Evolutionary conservation across 1,284 basidiomycete species (phyloP), one percentile per base, ranked within the genome.

Genomic region (Neonothopanus nambi): DNA sequence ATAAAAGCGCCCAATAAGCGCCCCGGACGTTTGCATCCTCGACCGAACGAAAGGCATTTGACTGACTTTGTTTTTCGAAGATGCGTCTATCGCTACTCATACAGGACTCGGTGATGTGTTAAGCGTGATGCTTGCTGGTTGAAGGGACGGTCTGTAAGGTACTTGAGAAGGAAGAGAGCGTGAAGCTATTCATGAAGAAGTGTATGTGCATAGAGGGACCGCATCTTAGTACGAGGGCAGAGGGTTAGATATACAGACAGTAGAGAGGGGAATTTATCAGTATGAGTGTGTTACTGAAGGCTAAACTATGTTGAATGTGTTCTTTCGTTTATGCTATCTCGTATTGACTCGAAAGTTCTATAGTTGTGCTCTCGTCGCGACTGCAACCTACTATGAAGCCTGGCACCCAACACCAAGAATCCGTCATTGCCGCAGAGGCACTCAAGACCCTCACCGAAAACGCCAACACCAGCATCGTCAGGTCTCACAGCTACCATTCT

Each of bases 141-240:
- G 85, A 86, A 58, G 75, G 71, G 2, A 76, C 79, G 47, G 85
- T 96, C 39, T 69, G 76, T 62, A 77, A 78, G 59, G 91, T 86
- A 41, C 70, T 96, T 58, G 76, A 75, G 13, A 71, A 73, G 21
- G 80, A 83, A 40, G 82, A 75, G 5, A 77, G 76, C 1, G 80
- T 85, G 42, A 74, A 79, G 65, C 69, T 96, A 51, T 92, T 95
- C 69, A 84, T 81, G 17, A 85, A 81, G 41, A 95, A 91, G 76
- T 89, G 85, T 8, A 85, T 99, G 40, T 96, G 94, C 69, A 99
- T 99, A 95, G 96, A 99, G 67, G 96, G 96, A 3, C 94, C 93
- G 23, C 89, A 93, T 73, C 96, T 91, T 72, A 91, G 92, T 50
- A 99, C 96, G 4, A 79, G 96, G 35, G 97, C 96, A 20, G 96